Conservation (phyloP, 805 yeast species). For the Candida anglica region DNA sequence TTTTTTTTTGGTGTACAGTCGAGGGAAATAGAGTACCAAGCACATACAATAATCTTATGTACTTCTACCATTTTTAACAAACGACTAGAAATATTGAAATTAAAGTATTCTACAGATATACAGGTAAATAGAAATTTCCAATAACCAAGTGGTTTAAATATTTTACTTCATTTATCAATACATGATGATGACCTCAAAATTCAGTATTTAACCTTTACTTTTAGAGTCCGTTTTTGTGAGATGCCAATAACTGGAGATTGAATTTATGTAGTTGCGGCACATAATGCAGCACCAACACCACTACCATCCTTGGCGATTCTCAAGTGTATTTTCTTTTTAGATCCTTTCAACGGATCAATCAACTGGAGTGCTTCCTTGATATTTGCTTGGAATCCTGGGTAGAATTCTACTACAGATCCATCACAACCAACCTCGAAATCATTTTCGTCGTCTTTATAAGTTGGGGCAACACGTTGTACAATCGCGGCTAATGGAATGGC, state of each 20-base stretch:
- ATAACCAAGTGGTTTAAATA: too few relatives aligned
- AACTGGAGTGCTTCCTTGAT: constrained; percentile 73
- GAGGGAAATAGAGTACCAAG: too few relatives aligned
- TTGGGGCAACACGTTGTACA: constrained; percentile 61
- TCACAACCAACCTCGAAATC: constrained; percentile 94
- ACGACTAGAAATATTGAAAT: too few relatives aligned
- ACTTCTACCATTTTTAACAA: too few relatives aligned
- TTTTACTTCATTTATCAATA: too few relatives aligned
- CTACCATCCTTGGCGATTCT: constrained; percentile 92
- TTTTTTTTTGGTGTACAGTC: too few relatives aligned
- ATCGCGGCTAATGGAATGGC: constrained; percentile 90
- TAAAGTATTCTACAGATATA: too few relatives aligned
- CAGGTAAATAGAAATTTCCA: too few relatives aligned
- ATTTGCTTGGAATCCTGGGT: constrained; percentile 83
- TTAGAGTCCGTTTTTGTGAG: too few relatives aligned
- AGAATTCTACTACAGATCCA: constrained; percentile 90
- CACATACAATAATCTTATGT: too few relatives aligned
- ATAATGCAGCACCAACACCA: constrained; percentile 95
- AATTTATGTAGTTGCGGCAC: constrained; percentile 54
- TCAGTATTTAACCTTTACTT: too few relatives aligned
- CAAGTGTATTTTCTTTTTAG: constrained; percentile 69
- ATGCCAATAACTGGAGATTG: constrained; percentile 2
- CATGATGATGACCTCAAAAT: too few relatives aligned
- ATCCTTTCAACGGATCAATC: constrained; percentile 69
- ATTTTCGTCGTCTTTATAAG: constrained; percentile 44